Percentiles rank a stretch among this genome's conserved stretches.
Evolutionary conservation across 441 rosid genomes (phyloP).

Genomic region (Jatropha multifida): DNA sequence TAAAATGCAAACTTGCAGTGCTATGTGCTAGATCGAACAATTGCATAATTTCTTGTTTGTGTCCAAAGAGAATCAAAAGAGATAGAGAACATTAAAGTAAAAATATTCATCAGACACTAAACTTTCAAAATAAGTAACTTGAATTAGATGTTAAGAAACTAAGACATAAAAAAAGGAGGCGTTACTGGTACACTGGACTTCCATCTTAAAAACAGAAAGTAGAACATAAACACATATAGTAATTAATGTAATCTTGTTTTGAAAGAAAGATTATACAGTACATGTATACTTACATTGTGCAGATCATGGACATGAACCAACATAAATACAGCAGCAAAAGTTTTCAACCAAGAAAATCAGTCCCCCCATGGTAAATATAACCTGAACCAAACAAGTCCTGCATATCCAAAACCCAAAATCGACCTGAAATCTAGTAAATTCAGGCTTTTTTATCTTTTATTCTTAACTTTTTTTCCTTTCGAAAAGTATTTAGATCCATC

Average conservation of each 20-base stretch:
- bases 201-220: background rate
- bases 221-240: background rate
- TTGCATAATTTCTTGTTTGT: background rate
- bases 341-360: conserved; percentile 17
- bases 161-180: background rate
- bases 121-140: background rate
- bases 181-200: background rate
- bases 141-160: too few relatives aligned
- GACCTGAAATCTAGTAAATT: conserved; percentile 13
- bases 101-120: background rate
- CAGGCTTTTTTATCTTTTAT: background rate
- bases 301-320: conserved; percentile 11
- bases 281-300: conserved; percentile 3
- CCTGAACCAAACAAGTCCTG: conserved; percentile 16
- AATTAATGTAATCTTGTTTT: background rate
- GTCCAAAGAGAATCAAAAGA: background rate
- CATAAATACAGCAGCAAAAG: conserved; percentile 6
- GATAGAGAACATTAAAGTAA: background rate
- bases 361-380: conserved; percentile 15
- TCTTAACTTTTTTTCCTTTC: background rate
- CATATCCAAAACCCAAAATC: conserved; percentile 21
- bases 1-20: background rate
- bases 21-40: background rate
- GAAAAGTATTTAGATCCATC: conserved; percentile 8
- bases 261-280: background rate